Base-by-base conservation (phyloP, 441 rosid genomes). In the Pelargonium exstipulatum region DNA sequence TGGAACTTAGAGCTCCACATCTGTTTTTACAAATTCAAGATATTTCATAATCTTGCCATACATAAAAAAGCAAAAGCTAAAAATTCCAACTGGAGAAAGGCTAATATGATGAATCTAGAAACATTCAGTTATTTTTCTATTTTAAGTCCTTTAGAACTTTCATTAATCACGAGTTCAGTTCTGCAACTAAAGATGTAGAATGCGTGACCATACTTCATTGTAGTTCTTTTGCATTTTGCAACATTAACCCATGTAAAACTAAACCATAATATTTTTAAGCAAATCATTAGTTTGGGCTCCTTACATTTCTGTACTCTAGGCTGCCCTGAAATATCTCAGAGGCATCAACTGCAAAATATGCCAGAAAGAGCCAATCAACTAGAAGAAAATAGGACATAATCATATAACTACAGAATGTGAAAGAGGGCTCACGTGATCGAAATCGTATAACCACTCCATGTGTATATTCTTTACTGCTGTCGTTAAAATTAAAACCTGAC, bases 401-500 rank as follows among this genome's bases (percentile, higher is more conserved):
- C 58, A 79, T 46, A 61, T 37, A 32, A 7, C 18, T n/a, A 61
- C 8, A 66, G 35, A 70, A 65, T n/a, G 42, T 43, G 48, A 43
- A 57, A 64, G 71, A 62, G 12, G 67, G 78, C 85, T 67, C 70
- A 90, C 97, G 26, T 16, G 99, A 88, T 43, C 92, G 89, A 71
- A 91, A 88, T 75, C 96, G 82, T 76, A 84, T 87, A 66, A 85
- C 83, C 12, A 83, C 72, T 10, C 83, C 96, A 78, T 94, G 91
- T 49, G 97, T 86, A 76, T 81, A 91, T 51, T 85, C 86, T 81
- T 78, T 76, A 74, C 80, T 85, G 81, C 83, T 80, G 20, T 61
- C 46, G 24, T 87, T 85, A 79, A 91, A 83, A 80, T 91, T 91
- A 55, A 87, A 80, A 73, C 97, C 97, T 94, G 83, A 63, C 68